Base-by-base conservation (phyloP, 768 basidiomycete genomes). In the Floccularia luteovirens region DNA sequence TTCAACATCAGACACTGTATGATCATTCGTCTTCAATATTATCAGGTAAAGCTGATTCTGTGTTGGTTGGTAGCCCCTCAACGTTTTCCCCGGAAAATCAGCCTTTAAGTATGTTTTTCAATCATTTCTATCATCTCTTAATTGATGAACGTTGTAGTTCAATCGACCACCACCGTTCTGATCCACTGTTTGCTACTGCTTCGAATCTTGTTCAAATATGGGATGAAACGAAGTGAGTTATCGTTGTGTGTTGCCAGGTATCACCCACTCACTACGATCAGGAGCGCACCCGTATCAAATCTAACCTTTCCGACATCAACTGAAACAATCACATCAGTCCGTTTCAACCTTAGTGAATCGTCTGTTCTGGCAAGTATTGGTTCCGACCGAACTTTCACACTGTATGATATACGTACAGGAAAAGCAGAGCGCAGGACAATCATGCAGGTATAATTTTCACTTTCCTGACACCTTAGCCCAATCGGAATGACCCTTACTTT, bases 331-430 rank as follows among this genome's bases (percentile, higher is more conserved):
- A 81, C 82, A 6, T 73, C 78, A 28, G 82, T 98, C 28, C 78
- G 83, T 31, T 99, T 98, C 70, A 98, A 98, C 58, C 78, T 88
- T 51, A 87, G 87, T 41, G 96, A 99, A 64, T 75, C 89, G 13
- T 92, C 89, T 24, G 85, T 98, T 1, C 75, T 99, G n/a, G 94
- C 93, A 2, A 89, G 87, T 55, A 79, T 92, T 43, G 94, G 96
- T 24, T 88, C 88, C 33, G 96, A 99, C 57, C 75, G 96, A 41
- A 93, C 93, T 22, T 92, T 98, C 61, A 92, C 90, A 2, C 66
- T 99, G 24, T 98, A 98, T 56, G 96, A 99, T 54, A 86, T 98
- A 46, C 76, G 96, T 20, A 97, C 93, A 11, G 92, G 92, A 33
- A 97, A 96, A 63, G 94, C 96, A 1, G 90, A 98, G 56, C 73